Conservation (phyloP, 129 eudicot species). For the Lactuca sativa region DNA sequence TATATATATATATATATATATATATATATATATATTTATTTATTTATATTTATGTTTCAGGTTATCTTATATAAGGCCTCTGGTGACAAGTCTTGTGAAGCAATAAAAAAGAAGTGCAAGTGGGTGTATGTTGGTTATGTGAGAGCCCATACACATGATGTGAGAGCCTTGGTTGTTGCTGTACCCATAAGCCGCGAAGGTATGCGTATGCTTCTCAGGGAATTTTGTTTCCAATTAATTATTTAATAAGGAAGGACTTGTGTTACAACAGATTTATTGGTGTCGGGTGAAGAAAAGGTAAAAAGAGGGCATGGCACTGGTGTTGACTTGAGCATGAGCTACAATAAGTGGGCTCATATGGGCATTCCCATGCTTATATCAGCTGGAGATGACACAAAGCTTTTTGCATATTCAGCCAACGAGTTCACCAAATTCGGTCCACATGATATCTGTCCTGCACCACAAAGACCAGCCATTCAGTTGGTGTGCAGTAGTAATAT, state of each 20-base stretch:
- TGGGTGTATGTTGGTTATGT: slow-evolving; percentile 85
- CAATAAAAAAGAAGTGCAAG: slow-evolving; percentile 58
- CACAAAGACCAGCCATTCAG: slow-evolving; percentile 77
- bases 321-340: slow-evolving; percentile 46
- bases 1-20: no score
- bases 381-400: slow-evolving; percentile 94
- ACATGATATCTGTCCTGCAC: slow-evolving; percentile 93
- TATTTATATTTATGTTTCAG: slow-evolving; percentile 40
- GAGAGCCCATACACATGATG: slow-evolving; percentile 89
- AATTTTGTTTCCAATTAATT: no score
- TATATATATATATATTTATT: no score
- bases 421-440: slow-evolving; percentile 84
- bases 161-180: slow-evolving; percentile 80
- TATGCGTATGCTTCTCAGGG: slow-evolving; percentile 14
- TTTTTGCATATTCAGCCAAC: slow-evolving; percentile 86
- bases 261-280: slow-evolving; percentile 38
- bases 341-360: slow-evolving; percentile 90
- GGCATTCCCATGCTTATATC: slow-evolving; percentile 98
- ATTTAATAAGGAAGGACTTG: no score
- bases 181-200: slow-evolving; percentile 88
- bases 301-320: slow-evolving; percentile 51
- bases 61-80: slow-evolving; percentile 79
- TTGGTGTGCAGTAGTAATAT: slow-evolving; percentile 53
- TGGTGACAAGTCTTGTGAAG: slow-evolving; percentile 23
- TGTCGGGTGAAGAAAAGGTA: slow-evolving; percentile 44